Evolutionary conservation across 2,329 filamentous ascomycete genomes (phyloP).

Genomic region (Orbilia ellipsospora): DNA sequence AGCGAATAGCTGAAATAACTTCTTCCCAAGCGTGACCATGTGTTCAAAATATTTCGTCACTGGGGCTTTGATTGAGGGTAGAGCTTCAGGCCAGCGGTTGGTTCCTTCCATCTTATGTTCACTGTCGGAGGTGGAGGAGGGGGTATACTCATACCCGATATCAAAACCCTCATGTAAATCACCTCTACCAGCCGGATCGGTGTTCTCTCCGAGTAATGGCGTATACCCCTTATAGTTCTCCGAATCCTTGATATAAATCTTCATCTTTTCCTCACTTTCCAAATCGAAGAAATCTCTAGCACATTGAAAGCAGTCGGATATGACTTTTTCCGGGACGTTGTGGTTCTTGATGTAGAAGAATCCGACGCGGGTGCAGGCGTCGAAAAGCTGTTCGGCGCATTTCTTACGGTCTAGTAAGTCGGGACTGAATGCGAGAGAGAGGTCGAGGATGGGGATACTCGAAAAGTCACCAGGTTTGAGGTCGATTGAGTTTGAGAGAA

Average conservation of each 20-base stretch:
- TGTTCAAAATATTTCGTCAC: constrained; percentile 54
- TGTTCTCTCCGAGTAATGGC: constrained; percentile 55
- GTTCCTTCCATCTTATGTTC: constrained; percentile 54
- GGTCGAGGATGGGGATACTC: constrained; percentile 70
- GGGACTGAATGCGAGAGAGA: constrained; percentile 63
- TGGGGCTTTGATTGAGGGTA: constrained; percentile 55
- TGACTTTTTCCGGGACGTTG: constrained; percentile 17
- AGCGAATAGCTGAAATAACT: constrained; percentile 56
- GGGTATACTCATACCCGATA: constrained; percentile 54
- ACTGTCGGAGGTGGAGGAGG: constrained; percentile 38
- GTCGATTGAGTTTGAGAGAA: constrained; percentile 48
- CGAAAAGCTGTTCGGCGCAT: constrained; percentile 64
- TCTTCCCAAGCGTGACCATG: constrained; percentile 52
- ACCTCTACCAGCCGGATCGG: constrained; percentile 54
- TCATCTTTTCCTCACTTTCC: constrained; percentile 58
- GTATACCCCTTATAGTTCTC: constrained; percentile 58
- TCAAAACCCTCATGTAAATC: constrained; percentile 59
- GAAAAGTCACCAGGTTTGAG: constrained; percentile 52
- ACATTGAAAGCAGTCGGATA: constrained; percentile 17
- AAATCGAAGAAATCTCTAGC: constrained; percentile 57
- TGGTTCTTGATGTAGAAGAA: constrained; percentile 69
- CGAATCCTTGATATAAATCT: constrained; percentile 57
- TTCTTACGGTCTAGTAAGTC: constrained; percentile 61
- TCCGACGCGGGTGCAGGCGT: constrained; percentile 67
- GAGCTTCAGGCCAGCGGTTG: constrained; percentile 56